Conservation (phyloP, 495 filamentous ascomycete species). For the Penicillium lividum region DNA sequence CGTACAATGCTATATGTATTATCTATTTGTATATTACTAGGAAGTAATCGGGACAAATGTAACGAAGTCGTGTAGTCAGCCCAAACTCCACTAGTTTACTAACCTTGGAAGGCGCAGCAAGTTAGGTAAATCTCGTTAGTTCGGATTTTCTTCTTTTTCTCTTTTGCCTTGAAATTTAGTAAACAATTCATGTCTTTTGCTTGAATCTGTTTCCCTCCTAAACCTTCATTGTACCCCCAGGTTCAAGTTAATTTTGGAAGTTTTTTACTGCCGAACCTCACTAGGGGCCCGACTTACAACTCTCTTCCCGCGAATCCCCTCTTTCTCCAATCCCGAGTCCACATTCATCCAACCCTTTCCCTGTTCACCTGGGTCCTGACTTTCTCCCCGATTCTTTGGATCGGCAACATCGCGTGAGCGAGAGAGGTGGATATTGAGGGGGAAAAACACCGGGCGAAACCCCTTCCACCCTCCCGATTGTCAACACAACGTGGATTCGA, state of each 20-base stretch:
- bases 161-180: neutral
- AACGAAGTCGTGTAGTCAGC: no score
- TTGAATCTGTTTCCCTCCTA: neutral
- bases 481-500: constrained; percentile 47
- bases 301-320: constrained; percentile 5
- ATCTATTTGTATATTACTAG: no score
- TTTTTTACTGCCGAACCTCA: constrained; percentile 5
- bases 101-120: no score
- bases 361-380: neutral
- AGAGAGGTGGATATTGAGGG: constrained; percentile 4
- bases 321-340: constrained; percentile 9
- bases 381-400: neutral
- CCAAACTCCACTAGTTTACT: no score
- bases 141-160: constrained; percentile 5
- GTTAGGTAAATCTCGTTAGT: no score
- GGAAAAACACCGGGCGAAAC: constrained; percentile 5
- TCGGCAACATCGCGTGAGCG: neutral
- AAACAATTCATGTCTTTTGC: neutral
- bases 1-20: no score
- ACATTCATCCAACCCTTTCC: neutral
- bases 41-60: no score
- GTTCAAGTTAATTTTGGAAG: neutral
- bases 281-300: constrained; percentile 12
- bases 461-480: constrained; percentile 19
- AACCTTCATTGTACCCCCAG: neutral